Base-by-base conservation (phyloP, 1,284 basidiomycete genomes). In the Ganoderma multipileum region DNA sequence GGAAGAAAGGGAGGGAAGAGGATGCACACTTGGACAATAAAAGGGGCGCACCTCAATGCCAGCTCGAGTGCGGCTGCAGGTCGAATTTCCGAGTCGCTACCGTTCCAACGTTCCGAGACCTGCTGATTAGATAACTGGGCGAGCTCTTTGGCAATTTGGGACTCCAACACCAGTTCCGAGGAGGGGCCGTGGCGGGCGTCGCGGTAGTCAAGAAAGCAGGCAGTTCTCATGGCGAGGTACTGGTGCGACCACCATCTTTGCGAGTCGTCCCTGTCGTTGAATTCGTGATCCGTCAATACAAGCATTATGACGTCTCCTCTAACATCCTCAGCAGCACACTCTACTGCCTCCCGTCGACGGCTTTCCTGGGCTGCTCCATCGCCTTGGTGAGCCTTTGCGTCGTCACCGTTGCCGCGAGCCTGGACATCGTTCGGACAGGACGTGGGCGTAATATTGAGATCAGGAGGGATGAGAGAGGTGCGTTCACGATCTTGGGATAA, bases 11-110 rank as follows among this genome's bases (percentile, higher is more conserved):
- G 41, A 12, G 41, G 16, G 41, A 42, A 20, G 41, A 39, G 9
- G 38, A 39, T 14, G 38, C 38, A 2, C 7, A 39, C 38, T 39
- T 11, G 38, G 41, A 42, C 41, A 3, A 20, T 42, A 23, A 11
- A 11, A 9, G n/a, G 47, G 47, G 26, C 62, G 8, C 38, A 68
- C 69, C 66, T 68, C 41, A 71, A n/a, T 3, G 69, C 69, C 38
- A 66, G 52, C n/a, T 71, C 69, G 42, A 71, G 42, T 3, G 66
- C 60, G 9, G 67, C 69, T n/a, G 66, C 23, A 26, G 47, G 23
- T 7, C 23, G 47, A 20, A 8, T 7, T 11, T 50, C 64, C 11
- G 64, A 57, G 26, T 68, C 69, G 9, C 42, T 16, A 2, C n/a
- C 14, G 41, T 61, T 14, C 64, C 69, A 18, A 61, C 2, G 66